These are phyloP conservation scores for Coemansia sp. DNA, from an alignment of 192 early-diverging fungal genomes.

Conservation along the genomic window DNA sequence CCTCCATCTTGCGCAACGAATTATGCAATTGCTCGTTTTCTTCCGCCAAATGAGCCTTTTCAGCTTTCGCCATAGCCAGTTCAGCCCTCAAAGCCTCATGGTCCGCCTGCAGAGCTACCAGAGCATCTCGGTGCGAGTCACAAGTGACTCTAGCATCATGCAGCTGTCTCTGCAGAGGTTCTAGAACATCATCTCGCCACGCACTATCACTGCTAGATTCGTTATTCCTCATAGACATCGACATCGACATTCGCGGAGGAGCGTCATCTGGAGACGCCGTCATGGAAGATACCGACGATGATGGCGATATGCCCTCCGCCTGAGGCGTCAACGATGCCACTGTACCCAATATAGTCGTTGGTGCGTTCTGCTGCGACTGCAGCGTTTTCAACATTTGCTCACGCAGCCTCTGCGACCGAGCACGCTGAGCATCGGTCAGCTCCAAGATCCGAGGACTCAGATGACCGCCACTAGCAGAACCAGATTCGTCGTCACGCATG, in stretches of 20 bases:
- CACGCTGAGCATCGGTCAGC: conserved; percentile 31
- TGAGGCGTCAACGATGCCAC: neutral
- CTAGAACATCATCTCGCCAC: conserved; percentile 48
- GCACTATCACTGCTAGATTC: conserved; percentile 19
- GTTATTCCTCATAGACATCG: neutral
- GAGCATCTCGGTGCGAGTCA: conserved; percentile 41
- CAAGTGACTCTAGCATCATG: conserved; percentile 47
- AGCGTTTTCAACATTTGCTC: conserved; percentile 42
- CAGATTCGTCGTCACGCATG: neutral
- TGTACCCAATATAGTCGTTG: conserved; percentile 24
- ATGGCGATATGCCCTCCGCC: neutral
- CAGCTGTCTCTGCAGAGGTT: conserved; percentile 46
- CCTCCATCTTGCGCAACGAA: conserved; percentile 21
- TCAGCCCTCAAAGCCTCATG: conserved; percentile 32
- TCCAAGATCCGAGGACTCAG: conserved; percentile 38
- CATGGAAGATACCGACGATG: neutral
- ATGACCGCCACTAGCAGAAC: conserved; percentile 3
- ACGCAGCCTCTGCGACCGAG: conserved; percentile 37
- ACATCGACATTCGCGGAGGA: neutral
- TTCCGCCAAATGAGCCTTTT: conserved; percentile 30
- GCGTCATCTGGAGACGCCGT: neutral
- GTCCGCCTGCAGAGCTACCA: conserved; percentile 40
- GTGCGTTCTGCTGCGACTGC: conserved; percentile 33
- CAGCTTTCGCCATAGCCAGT: conserved; percentile 34
- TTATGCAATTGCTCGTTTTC: conserved; percentile 45